Base-by-base conservation (phyloP, 768 basidiomycete species). In the Pisolithus microcarpus region DNA sequence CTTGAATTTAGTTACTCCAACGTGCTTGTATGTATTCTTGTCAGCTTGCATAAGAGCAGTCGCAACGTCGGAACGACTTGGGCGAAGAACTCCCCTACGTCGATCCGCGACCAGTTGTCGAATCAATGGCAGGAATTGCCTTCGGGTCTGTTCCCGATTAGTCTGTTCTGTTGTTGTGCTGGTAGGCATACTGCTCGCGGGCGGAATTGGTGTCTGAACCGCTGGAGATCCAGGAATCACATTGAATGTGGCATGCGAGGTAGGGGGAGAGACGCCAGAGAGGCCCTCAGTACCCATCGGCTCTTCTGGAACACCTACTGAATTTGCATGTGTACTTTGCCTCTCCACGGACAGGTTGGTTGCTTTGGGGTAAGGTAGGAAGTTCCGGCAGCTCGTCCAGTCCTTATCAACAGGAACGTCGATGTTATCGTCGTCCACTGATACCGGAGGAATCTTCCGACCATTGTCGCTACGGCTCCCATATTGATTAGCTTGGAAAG, bases 1-100 rank as follows among this genome's bases (percentile, higher is more conserved):
- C 40, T 51, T 53, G 49, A 69, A 69, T 34, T 10, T 60, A 0
- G 38, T 50, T 50, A 58, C 66, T 4, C 69, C 69, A 0, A 43
- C 62, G 13, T 56, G 62, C 40, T 39, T 38, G 49, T 69, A 69
- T 26, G 56, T 39, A 23, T 54, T 42, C 16, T 61, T 61, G 42
- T 72, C 67, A 19, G 16, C 28, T 26, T 59, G 45, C n/a, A 56
- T 7, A 2, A 81, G 60, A 13, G 67, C 65, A 10, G 57, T 0
- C 5, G 71, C 73, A 18, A 81, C 52, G 1, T 7, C 52, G 15
- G 75, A 72, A n/a, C 76, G 73, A 4, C 66, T 61, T 11, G 76
- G 68, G 16, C 58, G 67, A 24, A 37, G 0, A 24, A 61, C 51
- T 4, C 75, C 75, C 5, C 62, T 65, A 15, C 54, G 52, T 30